A percentile compares a stretch with the other conserved stretches of the same genome.
Conservation (phyloP, 352 stramenopile species). For the Globisporangium lucens region DNA sequence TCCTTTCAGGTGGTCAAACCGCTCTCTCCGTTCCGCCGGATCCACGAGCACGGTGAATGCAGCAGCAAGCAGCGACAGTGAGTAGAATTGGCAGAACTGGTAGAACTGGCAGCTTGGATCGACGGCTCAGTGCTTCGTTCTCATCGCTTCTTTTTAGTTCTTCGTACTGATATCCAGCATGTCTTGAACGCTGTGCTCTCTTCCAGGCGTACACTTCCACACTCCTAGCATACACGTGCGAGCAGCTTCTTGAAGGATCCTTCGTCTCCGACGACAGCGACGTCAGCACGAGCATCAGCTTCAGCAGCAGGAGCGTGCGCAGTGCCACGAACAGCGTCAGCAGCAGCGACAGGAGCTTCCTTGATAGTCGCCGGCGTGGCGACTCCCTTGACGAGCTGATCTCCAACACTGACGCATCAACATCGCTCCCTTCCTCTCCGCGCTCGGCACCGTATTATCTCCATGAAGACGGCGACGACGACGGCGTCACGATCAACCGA, state of each 20-base stretch:
- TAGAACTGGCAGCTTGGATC: not conserved
- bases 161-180: not conserved
- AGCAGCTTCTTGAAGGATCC: slow-evolving; percentile 29
- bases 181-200: not conserved
- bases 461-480: not conserved
- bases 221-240: slow-evolving; percentile 27
- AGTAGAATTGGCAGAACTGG: not conserved
- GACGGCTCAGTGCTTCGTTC: not conserved
- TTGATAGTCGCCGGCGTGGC: not conserved
- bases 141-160: not conserved
- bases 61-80: slow-evolving; percentile 20
- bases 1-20: slow-evolving; percentile 20
- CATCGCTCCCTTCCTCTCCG: not conserved
- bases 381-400: slow-evolving; percentile 5
- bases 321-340: slow-evolving; percentile 1
- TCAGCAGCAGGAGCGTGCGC: slow-evolving; percentile 2
- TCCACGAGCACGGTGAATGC: slow-evolving; percentile 20
- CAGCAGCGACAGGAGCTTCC: slow-evolving; percentile 9
- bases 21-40: slow-evolving; percentile 29
- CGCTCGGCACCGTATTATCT: slow-evolving; percentile 3
- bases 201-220: slow-evolving; percentile 32
- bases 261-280: slow-evolving; percentile 10
- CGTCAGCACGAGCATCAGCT: slow-evolving; percentile 2
- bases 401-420: not conserved
- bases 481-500: not conserved